These are phyloP conservation scores for Eucalyptus guilfoylei DNA, from an alignment of 345 rosid species.

Conservation along the genomic window DNA sequence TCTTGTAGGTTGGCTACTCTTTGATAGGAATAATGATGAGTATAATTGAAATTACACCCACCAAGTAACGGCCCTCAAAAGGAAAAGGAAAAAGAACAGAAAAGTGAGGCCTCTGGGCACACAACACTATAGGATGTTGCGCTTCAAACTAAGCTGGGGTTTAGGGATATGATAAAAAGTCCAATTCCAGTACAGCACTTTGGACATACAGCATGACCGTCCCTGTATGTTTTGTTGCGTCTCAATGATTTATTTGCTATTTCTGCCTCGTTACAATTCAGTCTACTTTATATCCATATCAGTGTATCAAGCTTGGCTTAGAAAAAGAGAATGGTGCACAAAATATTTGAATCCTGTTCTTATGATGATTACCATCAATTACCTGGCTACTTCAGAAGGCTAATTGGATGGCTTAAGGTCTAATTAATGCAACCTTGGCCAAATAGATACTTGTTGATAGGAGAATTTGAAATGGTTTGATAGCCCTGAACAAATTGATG, in stretches of 20 bases:
- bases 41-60: background rate
- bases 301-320: background rate
- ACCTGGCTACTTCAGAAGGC: background rate
- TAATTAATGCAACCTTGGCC: background rate
- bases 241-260: background rate
- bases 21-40: background rate
- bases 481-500: background rate
- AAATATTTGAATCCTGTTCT: background rate
- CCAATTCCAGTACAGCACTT: background rate
- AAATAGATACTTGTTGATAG: background rate
- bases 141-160: background rate
- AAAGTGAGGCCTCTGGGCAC: background rate
- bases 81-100: background rate
- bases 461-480: background rate
- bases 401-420: background rate
- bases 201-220: background rate
- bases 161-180: background rate
- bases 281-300: background rate
- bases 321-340: background rate
- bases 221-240: background rate
- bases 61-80: background rate
- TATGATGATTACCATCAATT: background rate
- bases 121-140: background rate
- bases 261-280: background rate
- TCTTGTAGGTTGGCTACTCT: background rate